Evolutionary conservation across 495 filamentous ascomycete genomes (phyloP).

Genomic region (Daldinia loculata): DNA sequence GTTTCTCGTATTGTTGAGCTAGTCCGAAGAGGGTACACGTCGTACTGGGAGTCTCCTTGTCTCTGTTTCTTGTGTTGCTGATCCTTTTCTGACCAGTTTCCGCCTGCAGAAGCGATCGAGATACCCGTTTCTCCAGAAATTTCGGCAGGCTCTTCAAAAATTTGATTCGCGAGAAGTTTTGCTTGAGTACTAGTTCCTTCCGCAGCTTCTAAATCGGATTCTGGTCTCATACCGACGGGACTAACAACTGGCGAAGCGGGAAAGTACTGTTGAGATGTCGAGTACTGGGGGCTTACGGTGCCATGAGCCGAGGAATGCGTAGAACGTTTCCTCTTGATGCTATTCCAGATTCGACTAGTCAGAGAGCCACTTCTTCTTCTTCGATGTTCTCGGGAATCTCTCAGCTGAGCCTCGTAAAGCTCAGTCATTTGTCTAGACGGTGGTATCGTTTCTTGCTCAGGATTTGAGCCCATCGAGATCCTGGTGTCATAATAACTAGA

Average conservation of each 20-base stretch:
- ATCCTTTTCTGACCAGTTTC: constrained; percentile 19
- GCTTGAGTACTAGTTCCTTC: constrained; percentile 18
- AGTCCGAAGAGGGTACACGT: constrained; percentile 36
- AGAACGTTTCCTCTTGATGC: constrained; percentile 45
- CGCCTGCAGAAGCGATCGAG: constrained; percentile 4
- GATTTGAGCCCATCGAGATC: constrained; percentile 46
- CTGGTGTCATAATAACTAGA: constrained; percentile 49
- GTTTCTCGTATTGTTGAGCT: constrained; percentile 44
- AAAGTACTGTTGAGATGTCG: constrained; percentile 38
- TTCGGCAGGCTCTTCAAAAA: constrained; percentile 43
- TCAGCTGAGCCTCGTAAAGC: constrained; percentile 43
- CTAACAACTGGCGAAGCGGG: constrained; percentile 26
- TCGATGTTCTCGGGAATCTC: constrained; percentile 41
- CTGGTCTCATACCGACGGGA: constrained; percentile 34
- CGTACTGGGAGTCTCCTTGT: constrained; percentile 41
- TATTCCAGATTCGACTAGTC: constrained; percentile 41
- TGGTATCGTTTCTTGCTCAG: constrained; percentile 33
- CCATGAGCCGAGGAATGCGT: constrained; percentile 39
- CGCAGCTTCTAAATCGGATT: constrained; percentile 15
- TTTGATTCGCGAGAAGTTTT: constrained; percentile 9
- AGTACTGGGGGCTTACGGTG: constrained; percentile 25
- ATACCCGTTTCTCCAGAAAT: constrained; percentile 32
- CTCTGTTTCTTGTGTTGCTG: constrained; percentile 35
- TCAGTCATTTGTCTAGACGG: constrained; percentile 44
- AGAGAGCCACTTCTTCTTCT: constrained; percentile 42